Conservation (phyloP, 208 protist species). For the Eutreptiella sp. region DNA sequence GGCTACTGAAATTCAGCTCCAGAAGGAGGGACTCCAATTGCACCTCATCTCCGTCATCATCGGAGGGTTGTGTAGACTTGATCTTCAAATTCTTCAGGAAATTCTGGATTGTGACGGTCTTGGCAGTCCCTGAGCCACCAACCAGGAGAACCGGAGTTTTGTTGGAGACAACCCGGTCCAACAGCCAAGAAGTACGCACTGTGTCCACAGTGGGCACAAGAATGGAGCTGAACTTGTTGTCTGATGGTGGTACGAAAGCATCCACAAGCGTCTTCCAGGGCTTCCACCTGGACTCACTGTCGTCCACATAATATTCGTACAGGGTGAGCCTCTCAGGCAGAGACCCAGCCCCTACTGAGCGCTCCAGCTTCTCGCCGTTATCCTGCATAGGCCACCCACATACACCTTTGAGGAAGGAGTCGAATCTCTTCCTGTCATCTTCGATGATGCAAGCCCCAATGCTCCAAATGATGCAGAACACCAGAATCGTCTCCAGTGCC, state of each 20-base stretch:
- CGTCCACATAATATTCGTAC: slow-evolving; percentile 95
- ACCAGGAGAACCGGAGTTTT: slow-evolving; percentile 88
- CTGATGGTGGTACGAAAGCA: slow-evolving; percentile 74
- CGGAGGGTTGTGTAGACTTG: slow-evolving; percentile 26
- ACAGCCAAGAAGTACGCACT: slow-evolving; percentile 91
- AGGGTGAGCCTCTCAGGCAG: slow-evolving; percentile 83
- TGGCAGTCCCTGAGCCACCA: slow-evolving; percentile 95
- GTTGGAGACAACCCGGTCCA: slow-evolving; percentile 83
- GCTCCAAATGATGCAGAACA: slow-evolving; percentile 92
- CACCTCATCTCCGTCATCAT: slow-evolving; percentile 48
- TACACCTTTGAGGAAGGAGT: slow-evolving; percentile 85
- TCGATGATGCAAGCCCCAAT: slow-evolving; percentile 78
- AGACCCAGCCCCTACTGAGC: slow-evolving; percentile 77
- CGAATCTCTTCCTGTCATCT: slow-evolving; percentile 79
- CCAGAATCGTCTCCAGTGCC: slow-evolving; percentile 85
- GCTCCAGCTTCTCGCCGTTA: slow-evolving; percentile 74
- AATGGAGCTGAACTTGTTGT: slow-evolving; percentile 86
- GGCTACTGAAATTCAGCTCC: slow-evolving; percentile 92
- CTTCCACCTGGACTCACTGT: slow-evolving; percentile 83
- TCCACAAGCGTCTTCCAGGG: slow-evolving; percentile 84
- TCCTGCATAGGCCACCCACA: slow-evolving; percentile 82
- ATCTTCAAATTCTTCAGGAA: slow-evolving; percentile 81
- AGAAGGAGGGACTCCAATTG: slow-evolving; percentile 80
- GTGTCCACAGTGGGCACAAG: slow-evolving; percentile 97
- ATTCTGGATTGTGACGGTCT: slow-evolving; percentile 94